A percentile compares a stretch with the other conserved stretches of the same genome.
Evolutionary conservation across 2,329 filamentous ascomycete species (phyloP).

Genomic region (Fusarium sp.): DNA sequence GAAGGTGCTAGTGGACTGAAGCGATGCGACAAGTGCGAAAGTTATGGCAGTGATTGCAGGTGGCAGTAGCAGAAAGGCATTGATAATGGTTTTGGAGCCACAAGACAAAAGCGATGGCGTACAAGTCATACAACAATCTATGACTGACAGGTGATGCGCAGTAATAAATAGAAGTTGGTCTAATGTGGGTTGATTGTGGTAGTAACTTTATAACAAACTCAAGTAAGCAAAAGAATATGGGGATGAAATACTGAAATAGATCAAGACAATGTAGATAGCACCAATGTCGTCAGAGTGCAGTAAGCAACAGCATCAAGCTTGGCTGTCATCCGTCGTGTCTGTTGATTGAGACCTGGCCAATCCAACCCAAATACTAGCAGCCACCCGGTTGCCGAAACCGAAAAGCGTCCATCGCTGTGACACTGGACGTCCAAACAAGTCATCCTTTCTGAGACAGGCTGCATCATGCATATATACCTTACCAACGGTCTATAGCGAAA

Average conservation of each 20-base stretch:
- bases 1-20: constrained; percentile 13
- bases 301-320: constrained; percentile 29
- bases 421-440: constrained; percentile 28
- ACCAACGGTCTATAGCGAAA: constrained; percentile 40
- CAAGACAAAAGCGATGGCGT: constrained; percentile 4
- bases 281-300: constrained; percentile 39
- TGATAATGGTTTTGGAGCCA: neutral
- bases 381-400: constrained; percentile 34
- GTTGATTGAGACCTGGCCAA: constrained; percentile 38
- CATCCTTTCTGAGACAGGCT: constrained; percentile 28
- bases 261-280: constrained; percentile 7
- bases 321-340: constrained; percentile 19
- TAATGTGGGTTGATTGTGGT: constrained; percentile 6
- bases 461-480: constrained; percentile 19
- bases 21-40: neutral
- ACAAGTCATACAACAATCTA: constrained; percentile 2
- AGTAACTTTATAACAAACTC: constrained; percentile 9
- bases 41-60: constrained; percentile 32
- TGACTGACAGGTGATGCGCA: constrained; percentile 10
- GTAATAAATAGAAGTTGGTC: neutral
- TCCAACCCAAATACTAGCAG: constrained; percentile 13
- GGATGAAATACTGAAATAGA: constrained; percentile 20
- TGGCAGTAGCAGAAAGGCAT: constrained; percentile 18
- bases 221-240: constrained; percentile 1
- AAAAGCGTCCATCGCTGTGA: constrained; percentile 26